Conservation (phyloP, 2,329 filamentous ascomycete genomes). For the Penicillium sp. region DNA sequence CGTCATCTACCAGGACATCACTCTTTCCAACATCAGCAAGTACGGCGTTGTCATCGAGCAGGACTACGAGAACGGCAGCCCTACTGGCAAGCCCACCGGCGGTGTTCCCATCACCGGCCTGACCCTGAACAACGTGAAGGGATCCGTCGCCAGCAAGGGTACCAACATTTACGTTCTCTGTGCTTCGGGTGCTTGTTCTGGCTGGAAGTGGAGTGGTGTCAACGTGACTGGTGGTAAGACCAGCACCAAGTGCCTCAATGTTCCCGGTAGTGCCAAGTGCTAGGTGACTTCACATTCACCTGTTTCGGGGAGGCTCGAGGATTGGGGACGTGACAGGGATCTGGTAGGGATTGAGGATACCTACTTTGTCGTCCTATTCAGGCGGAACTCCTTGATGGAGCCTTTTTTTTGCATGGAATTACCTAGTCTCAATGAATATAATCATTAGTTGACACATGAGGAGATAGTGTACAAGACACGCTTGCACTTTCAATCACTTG, state of each 20-base stretch:
- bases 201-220: slow-evolving; percentile 51
- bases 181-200: slow-evolving; percentile 46
- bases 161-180: slow-evolving; percentile 51
- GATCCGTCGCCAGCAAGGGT: slow-evolving; percentile 30
- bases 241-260: slow-evolving; percentile 37
- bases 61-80: slow-evolving; percentile 49
- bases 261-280: slow-evolving; percentile 24
- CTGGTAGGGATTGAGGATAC: no score
- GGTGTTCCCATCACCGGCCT: slow-evolving; percentile 40
- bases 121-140: slow-evolving; percentile 26
- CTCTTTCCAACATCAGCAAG: slow-evolving; percentile 44
- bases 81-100: slow-evolving; percentile 32
- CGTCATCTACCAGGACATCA: slow-evolving; percentile 51
- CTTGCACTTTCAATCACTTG: no score
- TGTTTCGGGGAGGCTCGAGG: no score
- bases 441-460: no score
- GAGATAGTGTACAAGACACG: no score
- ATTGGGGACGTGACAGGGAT: no score
- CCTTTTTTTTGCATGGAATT: no score
- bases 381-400: no score
- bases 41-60: slow-evolving; percentile 52
- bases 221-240: slow-evolving; percentile 48
- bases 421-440: no score
- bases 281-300: neutral
- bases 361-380: no score